Percentiles rank a stretch among this genome's conserved stretches.
Evolutionary conservation across 2,329 filamentous ascomycete species (phyloP).

Genomic region (Stromatinia cepivora): DNA sequence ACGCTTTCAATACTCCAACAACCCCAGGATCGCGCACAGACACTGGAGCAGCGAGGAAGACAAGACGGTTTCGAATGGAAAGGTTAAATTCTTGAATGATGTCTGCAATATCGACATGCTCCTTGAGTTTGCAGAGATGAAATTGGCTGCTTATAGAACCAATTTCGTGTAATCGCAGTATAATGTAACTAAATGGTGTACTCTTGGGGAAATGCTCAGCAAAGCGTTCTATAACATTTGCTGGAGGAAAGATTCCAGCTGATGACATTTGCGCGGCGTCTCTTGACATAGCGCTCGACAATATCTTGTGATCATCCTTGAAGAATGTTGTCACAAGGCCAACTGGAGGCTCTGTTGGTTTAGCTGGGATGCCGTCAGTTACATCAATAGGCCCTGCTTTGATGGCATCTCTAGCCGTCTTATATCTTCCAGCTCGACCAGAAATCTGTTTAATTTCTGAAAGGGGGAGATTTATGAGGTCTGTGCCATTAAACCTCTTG

Average conservation of each 20-base stretch:
- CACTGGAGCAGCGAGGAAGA: conserved; percentile 72
- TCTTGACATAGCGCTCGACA: conserved; percentile 62
- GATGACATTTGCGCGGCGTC: conserved; percentile 66
- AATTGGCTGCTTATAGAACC: conserved; percentile 61
- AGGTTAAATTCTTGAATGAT: conserved; percentile 71
- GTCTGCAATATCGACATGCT: conserved; percentile 66
- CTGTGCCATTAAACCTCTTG: conserved; percentile 68
- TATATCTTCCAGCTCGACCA: conserved; percentile 85
- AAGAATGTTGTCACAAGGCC: conserved; percentile 82
- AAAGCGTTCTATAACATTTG: conserved; percentile 71
- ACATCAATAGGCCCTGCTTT: conserved; percentile 27
- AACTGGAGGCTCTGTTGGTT: conserved; percentile 39
- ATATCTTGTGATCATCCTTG: conserved; percentile 60
- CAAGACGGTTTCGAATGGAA: conserved; percentile 70
- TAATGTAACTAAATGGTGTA: conserved; percentile 80
- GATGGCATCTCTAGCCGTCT: conserved; percentile 63
- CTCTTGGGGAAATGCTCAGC: conserved; percentile 76
- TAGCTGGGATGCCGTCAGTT: neutral
- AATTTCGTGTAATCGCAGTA: conserved; percentile 73
- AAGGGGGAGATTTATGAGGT: conserved; percentile 57
- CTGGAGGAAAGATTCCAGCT: conserved; percentile 75
- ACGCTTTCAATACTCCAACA: conserved; percentile 56
- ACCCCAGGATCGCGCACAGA: conserved; percentile 52
- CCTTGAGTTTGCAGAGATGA: conserved; percentile 65
- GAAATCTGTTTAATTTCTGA: conserved; percentile 94